phyloP scores from a whole-genome alignment of 176 grass and related monocot genomes.

The Avena insularis region DNA sequence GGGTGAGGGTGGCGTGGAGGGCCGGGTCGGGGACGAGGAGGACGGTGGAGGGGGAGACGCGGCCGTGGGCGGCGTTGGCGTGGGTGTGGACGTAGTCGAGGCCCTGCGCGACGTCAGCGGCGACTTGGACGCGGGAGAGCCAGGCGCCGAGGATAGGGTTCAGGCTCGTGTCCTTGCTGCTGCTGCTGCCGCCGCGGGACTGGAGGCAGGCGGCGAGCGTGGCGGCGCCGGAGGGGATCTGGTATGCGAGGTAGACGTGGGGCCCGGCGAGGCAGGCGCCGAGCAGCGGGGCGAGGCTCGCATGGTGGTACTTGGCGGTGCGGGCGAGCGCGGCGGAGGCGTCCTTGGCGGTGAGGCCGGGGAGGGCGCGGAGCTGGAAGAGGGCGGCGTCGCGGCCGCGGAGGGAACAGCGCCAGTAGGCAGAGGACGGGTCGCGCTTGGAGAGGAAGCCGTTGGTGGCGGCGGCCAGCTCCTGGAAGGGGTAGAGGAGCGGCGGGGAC shows the following conservation, averaged over 20 bases:
- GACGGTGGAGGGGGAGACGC: constrained; percentile 48
- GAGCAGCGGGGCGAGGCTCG: constrained; percentile 62
- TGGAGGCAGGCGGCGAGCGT: constrained; percentile 57
- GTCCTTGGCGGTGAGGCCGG: background rate
- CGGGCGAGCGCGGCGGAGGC: constrained; percentile 40
- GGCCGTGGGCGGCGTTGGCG: constrained; percentile 50
- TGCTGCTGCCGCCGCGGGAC: constrained; percentile 13
- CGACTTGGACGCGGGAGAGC: constrained; percentile 59
- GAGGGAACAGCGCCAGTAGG: constrained; percentile 69
- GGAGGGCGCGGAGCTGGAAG: constrained; percentile 53
- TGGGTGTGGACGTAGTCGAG: constrained; percentile 76
- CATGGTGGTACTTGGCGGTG: constrained; percentile 58
- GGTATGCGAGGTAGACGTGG: constrained; percentile 76
- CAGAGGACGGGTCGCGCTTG: constrained; percentile 43
- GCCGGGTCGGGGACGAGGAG: constrained; percentile 46
- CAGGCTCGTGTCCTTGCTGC: background rate
- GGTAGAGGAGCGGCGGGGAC: constrained; percentile 49
- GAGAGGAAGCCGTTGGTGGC: constrained; percentile 87
- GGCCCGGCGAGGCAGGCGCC: constrained; percentile 64
- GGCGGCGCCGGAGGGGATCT: constrained; percentile 38
- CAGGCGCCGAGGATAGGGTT: constrained; percentile 49
- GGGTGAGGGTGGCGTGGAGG: constrained; percentile 60
- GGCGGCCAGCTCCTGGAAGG: constrained; percentile 62
- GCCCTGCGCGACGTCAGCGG: constrained; percentile 66
- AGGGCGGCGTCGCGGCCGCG: constrained; percentile 54